Base-by-base conservation (phyloP, 495 filamentous ascomycete species). In the Penicillium macrosclerotiorum region DNA sequence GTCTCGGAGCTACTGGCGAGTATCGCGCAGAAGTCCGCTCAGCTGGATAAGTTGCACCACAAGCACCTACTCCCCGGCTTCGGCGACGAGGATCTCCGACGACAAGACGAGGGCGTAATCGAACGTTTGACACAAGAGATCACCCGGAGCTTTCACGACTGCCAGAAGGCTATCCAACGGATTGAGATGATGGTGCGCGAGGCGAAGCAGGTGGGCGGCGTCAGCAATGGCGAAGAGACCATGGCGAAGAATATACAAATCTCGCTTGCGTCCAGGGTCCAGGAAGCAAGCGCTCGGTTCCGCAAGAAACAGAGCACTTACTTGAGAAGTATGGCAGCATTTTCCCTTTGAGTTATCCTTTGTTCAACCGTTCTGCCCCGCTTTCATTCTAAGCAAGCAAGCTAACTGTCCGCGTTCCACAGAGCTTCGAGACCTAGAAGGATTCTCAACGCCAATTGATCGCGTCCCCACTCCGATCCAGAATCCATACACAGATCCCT, bases 231-330 rank as follows among this genome's bases (percentile, higher is more conserved):
- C 24, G 93, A 97, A 62, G 91, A 93, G 71, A 89, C 82, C 5
- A 96, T 98, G 90, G 91, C 90, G 27, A 87, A 80, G 71, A 98
- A 98, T 65, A 89, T 97, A 47, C 88, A 95, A 65, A 88, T 95
- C 34, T 88, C 84, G 30, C 78, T 98, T 32, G 93, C 93, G 2
- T 72, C 86, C 7, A 73, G 89, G 43, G 90, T 97, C 1, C 90
- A 96, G 67, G 94, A 97, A 50, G 83, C 85, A n/a, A 95, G 89
- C 69, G 86, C 92, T 8, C 74, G 78, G 42, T 98, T 98, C 60
- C 76, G 93, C 42, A 97, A 95, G 75, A 96, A 96, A 69, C 93
- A 98, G 71, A 90, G 90, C 65, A 88, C 84, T 31, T 98, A 98
- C 68, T 68, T 98, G 42, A 95, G 92, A 62, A 97, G 92, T 95